Conservation (phyloP, 2,329 filamentous ascomycete species). For the Elsinoe necatrix region DNA sequence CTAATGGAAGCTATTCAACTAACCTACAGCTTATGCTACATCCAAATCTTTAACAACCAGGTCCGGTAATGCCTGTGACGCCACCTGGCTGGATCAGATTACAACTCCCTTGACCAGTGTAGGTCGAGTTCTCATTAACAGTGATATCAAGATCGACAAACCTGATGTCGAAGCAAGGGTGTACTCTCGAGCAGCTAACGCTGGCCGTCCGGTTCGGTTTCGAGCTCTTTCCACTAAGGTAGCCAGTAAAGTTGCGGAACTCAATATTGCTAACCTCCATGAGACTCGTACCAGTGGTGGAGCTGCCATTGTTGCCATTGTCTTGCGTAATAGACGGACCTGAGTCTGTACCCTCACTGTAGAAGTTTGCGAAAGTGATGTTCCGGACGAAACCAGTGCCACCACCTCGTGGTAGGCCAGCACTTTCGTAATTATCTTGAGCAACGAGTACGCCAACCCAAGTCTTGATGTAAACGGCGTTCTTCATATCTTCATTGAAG, state of each 20-base stretch:
- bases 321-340: constrained; percentile 42
- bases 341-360: constrained; percentile 38
- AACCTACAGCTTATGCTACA: no score
- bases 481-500: constrained; percentile 41
- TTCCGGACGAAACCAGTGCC: constrained; percentile 48
- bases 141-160: constrained; percentile 37
- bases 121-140: constrained; percentile 28
- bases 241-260: constrained; percentile 47
- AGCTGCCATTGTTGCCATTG: constrained; percentile 43
- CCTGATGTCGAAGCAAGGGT: constrained; percentile 45
- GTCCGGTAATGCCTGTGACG: constrained; percentile 27
- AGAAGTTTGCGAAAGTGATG: constrained; percentile 45
- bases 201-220: constrained; percentile 28
- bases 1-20: no score
- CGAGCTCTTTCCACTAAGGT: constrained; percentile 29
- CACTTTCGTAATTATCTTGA: constrained; percentile 43
- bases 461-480: constrained; percentile 48
- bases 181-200: constrained; percentile 41
- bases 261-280: constrained; percentile 44
- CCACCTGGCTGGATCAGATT: constrained; percentile 32
- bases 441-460: constrained; percentile 44
- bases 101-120: constrained; percentile 30
- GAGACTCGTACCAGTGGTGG: constrained; percentile 39
- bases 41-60: constrained; percentile 1
- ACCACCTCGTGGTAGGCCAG: constrained; percentile 41